phyloP scores from a whole-genome alignment of 768 basidiomycete genomes.

The Amanita rubescens region DNA sequence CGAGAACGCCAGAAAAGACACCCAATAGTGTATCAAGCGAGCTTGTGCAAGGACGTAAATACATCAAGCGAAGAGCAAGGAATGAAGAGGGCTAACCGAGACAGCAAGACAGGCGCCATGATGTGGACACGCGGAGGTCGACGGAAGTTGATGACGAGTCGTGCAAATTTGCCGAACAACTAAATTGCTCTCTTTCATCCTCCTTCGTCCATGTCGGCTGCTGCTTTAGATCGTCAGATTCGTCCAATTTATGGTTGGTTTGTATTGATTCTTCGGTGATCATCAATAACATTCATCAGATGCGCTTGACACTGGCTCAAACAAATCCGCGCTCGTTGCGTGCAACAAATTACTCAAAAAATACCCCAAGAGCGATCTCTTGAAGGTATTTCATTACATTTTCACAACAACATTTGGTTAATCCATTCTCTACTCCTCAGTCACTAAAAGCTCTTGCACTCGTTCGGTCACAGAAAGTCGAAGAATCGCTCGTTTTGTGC shows the following conservation, averaged over 20 bases:
- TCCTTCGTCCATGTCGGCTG: constrained; percentile 26
- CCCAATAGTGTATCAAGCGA: constrained; percentile 69
- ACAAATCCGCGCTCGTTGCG: constrained; percentile 77
- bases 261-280: background rate
- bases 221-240: constrained; percentile 73
- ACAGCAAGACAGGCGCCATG: constrained; percentile 47
- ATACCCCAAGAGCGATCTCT: constrained; percentile 62
- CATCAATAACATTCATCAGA: constrained; percentile 35
- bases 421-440: constrained; percentile 27
- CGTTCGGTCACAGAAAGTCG: constrained; percentile 78
- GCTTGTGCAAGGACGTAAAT: constrained; percentile 28
- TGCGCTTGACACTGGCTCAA: constrained; percentile 79
- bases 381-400: constrained; percentile 45
- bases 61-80: background rate
- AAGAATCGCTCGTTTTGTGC: constrained; percentile 70
- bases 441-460: constrained; percentile 81
- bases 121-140: constrained; percentile 6
- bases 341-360: constrained; percentile 89
- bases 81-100: constrained; percentile 39
- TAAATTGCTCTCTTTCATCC: constrained; percentile 6
- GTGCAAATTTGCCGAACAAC: constrained; percentile 10
- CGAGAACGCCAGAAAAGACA: constrained; percentile 68
- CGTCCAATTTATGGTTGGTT: constrained; percentile 75
- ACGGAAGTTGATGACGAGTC: constrained; percentile 8
- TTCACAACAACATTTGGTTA: constrained; percentile 6